Evolutionary conservation across 2,329 filamentous ascomycete species (phyloP).

Genomic region (Scytalidium lignicola): DNA sequence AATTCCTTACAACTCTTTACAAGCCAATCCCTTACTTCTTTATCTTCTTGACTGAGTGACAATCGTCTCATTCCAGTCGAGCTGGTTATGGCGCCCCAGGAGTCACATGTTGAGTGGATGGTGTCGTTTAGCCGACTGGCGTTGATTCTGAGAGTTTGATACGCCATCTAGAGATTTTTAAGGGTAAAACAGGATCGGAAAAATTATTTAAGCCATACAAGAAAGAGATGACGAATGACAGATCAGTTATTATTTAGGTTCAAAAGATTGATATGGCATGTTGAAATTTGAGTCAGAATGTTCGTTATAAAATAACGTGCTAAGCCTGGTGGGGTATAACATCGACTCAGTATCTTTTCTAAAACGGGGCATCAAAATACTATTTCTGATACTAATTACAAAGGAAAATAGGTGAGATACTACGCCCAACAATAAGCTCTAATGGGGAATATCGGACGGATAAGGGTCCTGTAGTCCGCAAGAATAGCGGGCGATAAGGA

Average conservation of each 20-base stretch:
- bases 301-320: too few species aligned
- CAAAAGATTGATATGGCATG: too few species aligned
- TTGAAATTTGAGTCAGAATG: too few species aligned
- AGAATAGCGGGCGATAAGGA: slow-evolving; percentile 3
- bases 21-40: slow-evolving; percentile 70
- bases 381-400: not conserved
- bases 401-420: not conserved
- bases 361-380: not conserved
- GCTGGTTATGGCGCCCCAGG: slow-evolving; percentile 18
- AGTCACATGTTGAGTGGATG: slow-evolving; percentile 18
- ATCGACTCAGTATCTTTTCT: not conserved
- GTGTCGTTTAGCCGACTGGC: slow-evolving; percentile 17
- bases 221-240: not conserved
- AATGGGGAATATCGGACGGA: not conserved
- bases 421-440: not conserved
- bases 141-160: slow-evolving; percentile 14
- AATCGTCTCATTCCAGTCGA: slow-evolving; percentile 65
- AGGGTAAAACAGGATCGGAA: not conserved
- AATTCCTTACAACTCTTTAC: slow-evolving; percentile 53
- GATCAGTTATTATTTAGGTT: not conserved
- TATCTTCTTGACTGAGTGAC: slow-evolving; percentile 65
- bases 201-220: not conserved
- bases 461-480: not conserved
- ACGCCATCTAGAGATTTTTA: slow-evolving; percentile 7
- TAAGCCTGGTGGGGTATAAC: not conserved